Conservation (phyloP, 257 asterid genomes). For the Handroanthus guayacan region DNA sequence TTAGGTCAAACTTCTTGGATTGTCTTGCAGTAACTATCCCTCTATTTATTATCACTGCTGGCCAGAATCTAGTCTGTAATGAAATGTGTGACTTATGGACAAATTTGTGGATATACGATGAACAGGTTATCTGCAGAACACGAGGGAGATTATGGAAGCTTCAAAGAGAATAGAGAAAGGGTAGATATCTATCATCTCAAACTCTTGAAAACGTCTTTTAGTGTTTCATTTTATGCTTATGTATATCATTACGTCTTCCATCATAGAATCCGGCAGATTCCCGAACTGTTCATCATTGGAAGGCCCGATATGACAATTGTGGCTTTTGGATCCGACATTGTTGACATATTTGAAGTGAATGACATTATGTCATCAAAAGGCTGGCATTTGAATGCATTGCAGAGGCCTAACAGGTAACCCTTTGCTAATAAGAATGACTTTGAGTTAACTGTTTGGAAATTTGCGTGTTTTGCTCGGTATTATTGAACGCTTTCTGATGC, state of each 20-base stretch:
- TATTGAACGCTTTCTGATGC: background rate
- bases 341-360: constrained; percentile 96
- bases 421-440: background rate
- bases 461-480: background rate
- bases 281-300: constrained; percentile 75
- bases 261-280: constrained; percentile 74
- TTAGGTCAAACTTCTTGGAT: too few relatives aligned
- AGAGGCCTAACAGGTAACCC: constrained; percentile 91
- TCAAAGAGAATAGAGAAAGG: constrained; percentile 91
- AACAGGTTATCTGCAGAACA: constrained; percentile 89
- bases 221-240: constrained; percentile 22
- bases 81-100: constrained; percentile 31
- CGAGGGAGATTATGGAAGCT: constrained; percentile 90
- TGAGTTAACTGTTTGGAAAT: constrained; percentile 3
- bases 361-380: constrained; percentile 89
- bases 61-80: constrained; percentile 6
- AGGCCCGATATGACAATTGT: constrained; percentile 97
- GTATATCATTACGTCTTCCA: background rate
- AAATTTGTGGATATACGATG: constrained; percentile 22
- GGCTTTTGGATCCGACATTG: constrained; percentile 83
- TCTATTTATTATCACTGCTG: constrained; percentile 2
- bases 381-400: constrained; percentile 97
- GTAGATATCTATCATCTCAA: constrained; percentile 43
- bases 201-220: constrained; percentile 10
- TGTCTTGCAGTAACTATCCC: too few relatives aligned